These are phyloP conservation scores for Sclerotinia subarctica DNA, from an alignment of 2,329 filamentous ascomycete species.

Conservation along the genomic window DNA sequence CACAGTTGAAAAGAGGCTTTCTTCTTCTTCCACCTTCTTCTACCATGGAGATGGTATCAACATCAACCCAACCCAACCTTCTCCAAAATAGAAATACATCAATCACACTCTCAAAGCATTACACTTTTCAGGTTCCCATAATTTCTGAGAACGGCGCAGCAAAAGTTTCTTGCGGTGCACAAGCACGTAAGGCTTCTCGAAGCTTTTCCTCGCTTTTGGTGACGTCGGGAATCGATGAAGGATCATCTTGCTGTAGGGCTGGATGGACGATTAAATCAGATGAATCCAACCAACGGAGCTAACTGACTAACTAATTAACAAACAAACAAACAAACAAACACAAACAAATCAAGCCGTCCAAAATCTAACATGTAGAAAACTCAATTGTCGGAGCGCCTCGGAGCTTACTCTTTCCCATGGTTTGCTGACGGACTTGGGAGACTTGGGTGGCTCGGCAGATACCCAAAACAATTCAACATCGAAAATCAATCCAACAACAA, in stretches of 20 bases:
- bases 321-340: neutral
- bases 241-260: conserved; percentile 18
- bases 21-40: neutral
- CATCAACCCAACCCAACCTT: neutral
- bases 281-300: neutral
- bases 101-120: neutral
- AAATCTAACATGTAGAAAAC: neutral
- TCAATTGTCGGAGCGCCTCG: conserved; percentile 2
- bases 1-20: neutral
- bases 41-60: conserved; percentile 1
- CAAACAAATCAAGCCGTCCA: neutral
- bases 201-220: conserved; percentile 11
- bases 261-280: neutral
- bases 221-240: neutral
- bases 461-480: neutral
- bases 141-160: neutral
- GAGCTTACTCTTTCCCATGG: neutral
- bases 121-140: neutral
- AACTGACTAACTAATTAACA: neutral
- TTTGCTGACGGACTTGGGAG: conserved; percentile 3
- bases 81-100: neutral
- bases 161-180: neutral
- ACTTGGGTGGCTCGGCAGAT: conserved; percentile 7
- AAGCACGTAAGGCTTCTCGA: conserved; percentile 20
- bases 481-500: conserved; percentile 6